Evolutionary conservation across 2,329 filamentous ascomycete genomes (phyloP).

Genomic region (Xylariaceae sp.): DNA sequence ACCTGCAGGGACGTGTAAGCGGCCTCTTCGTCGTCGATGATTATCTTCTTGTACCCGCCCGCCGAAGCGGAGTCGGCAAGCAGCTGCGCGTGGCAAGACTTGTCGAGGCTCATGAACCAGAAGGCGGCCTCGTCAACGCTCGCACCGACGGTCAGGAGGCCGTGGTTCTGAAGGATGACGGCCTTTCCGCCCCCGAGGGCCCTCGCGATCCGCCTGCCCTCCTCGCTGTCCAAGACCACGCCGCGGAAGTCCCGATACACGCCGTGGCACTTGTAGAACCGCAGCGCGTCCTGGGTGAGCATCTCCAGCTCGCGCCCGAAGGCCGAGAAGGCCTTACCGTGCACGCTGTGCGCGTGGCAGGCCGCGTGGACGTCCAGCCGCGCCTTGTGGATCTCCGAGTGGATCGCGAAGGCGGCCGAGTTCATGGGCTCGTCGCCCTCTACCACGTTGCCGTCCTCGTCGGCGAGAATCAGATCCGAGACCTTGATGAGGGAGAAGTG

Average conservation of each 20-base stretch:
- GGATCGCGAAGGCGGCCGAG: conserved; percentile 64
- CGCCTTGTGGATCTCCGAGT: conserved; percentile 61
- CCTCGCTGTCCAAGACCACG: conserved; percentile 60
- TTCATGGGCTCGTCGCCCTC: conserved; percentile 60
- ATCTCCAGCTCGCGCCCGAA: conserved; percentile 63
- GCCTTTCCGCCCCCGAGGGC: conserved; percentile 59
- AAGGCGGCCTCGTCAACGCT: conserved; percentile 70
- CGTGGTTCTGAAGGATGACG: conserved; percentile 65
- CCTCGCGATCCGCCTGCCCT: conserved; percentile 58
- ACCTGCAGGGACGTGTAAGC: conserved; percentile 30
- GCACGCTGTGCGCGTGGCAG: conserved; percentile 62
- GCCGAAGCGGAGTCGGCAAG: conserved; percentile 59
- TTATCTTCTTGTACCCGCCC: conserved; percentile 31
- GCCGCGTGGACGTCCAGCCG: conserved; percentile 61
- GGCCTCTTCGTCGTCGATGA: conserved; percentile 36
- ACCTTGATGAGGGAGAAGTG: conserved; percentile 65
- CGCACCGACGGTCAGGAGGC: conserved; percentile 61
- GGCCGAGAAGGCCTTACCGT: conserved; percentile 61
- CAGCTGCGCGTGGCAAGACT: conserved; percentile 63
- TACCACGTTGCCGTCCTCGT: conserved; percentile 58
- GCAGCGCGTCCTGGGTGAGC: conserved; percentile 61
- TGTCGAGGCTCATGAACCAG: conserved; percentile 63
- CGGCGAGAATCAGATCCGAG: conserved; percentile 61
- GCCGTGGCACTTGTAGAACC: conserved; percentile 61
- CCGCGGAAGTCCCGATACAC: conserved; percentile 64